phyloP scores from a whole-genome alignment of 73 alveolate species.

The Symbiodinium natans region DNA sequence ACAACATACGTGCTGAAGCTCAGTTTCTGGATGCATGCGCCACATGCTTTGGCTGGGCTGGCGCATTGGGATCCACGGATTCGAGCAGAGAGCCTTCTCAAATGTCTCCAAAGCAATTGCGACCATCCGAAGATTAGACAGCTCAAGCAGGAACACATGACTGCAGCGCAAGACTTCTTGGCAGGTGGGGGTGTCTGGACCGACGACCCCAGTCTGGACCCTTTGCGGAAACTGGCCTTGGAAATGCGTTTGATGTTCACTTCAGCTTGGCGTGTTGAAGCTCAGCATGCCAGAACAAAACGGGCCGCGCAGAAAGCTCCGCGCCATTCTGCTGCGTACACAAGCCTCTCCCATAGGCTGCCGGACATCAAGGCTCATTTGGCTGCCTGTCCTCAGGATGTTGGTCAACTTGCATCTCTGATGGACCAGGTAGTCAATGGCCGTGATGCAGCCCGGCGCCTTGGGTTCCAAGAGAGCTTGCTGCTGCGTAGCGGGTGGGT shows the following conservation, averaged over 20 bases:
- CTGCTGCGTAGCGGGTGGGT: constrained; percentile 5
- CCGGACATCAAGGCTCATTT: constrained; percentile 45
- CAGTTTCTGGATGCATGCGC: constrained; percentile 30
- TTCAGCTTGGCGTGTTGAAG: constrained; percentile 58
- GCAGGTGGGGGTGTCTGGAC: constrained; percentile 16
- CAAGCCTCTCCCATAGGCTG: constrained; percentile 8
- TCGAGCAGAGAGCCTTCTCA: not conserved
- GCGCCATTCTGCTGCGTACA: constrained; percentile 23
- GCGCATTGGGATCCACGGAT: constrained; percentile 28
- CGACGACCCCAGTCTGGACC: not conserved
- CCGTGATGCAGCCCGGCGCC: constrained; percentile 41
- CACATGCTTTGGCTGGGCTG: constrained; percentile 1
- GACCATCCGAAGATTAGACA: not conserved
- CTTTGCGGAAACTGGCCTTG: not conserved
- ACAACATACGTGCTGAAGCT: constrained; percentile 23
- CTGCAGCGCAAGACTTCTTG: not conserved
- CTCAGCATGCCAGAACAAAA: constrained; percentile 56
- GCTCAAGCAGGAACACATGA: not conserved
- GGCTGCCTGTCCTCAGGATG: not conserved
- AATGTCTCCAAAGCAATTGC: not conserved
- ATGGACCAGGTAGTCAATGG: constrained; percentile 22
- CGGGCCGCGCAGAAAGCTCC: constrained; percentile 5
- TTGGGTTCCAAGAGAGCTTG: not conserved
- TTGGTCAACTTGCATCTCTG: not conserved
- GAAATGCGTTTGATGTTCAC: constrained; percentile 39